phyloP scores from a whole-genome alignment of 1,284 basidiomycete species.

The Melanopsichium pennsylvanicum region DNA sequence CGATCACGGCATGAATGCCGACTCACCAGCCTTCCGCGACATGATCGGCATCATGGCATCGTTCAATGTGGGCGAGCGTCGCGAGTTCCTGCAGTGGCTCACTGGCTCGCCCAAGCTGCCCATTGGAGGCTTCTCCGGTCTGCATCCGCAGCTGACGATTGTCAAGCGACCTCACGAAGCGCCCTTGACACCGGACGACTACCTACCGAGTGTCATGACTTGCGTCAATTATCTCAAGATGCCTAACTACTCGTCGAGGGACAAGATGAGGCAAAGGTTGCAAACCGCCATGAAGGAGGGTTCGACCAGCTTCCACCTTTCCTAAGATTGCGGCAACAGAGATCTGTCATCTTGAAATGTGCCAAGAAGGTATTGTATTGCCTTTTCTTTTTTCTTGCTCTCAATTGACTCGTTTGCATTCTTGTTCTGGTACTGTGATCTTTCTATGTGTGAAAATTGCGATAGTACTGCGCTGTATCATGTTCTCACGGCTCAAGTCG shows the following conservation, averaged over 20 bases:
- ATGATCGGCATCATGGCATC: constrained; percentile 85
- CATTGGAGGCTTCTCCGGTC: constrained; percentile 93
- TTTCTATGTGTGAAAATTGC: too few relatives aligned
- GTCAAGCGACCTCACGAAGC: constrained; percentile 95
- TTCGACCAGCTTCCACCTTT: constrained; percentile 62
- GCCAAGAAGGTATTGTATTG: too few relatives aligned
- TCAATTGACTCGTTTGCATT: background rate
- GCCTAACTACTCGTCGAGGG: constrained; percentile 58
- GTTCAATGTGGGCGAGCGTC: constrained; percentile 77
- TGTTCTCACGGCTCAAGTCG: too few relatives aligned
- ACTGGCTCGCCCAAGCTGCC: constrained; percentile 78
- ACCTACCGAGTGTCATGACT: constrained; percentile 97
- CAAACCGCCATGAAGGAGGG: constrained; percentile 62
- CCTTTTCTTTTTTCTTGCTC: background rate
- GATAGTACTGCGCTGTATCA: too few relatives aligned
- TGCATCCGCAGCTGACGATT: constrained; percentile 93
- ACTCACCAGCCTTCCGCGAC: constrained; percentile 86
- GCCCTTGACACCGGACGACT: constrained; percentile 80
- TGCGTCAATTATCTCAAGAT: constrained; percentile 78
- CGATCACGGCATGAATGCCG: constrained; percentile 96
- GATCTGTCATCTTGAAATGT: too few relatives aligned
- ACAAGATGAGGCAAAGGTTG: constrained; percentile 57
- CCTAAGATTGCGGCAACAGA: too few relatives aligned
- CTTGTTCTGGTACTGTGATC: too few relatives aligned
- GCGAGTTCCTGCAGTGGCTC: constrained; percentile 94